Percentiles rank a stretch among this genome's conserved stretches.
Evolutionary conservation across 148 eudicot genomes (phyloP).

Genomic region (Rhododendron ferrugineum): DNA sequence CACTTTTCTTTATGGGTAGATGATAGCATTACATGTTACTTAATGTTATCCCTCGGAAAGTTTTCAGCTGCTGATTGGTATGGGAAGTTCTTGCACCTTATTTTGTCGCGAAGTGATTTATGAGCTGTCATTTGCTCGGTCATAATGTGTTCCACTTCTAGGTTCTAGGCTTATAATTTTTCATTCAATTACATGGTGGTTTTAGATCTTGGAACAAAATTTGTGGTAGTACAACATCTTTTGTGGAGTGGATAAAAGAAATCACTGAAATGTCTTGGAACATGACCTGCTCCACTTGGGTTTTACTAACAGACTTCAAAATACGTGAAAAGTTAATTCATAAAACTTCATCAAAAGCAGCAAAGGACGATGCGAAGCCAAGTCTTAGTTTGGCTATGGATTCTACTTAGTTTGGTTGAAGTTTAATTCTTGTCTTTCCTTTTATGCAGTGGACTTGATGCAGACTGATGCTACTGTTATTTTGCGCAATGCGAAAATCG

Average conservation of each 20-base stretch:
- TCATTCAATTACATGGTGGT: neutral
- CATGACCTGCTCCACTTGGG: neutral
- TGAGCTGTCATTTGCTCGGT: neutral
- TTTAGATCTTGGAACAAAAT: neutral
- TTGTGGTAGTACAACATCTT: neutral
- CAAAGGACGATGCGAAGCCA: neutral
- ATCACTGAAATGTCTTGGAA: neutral
- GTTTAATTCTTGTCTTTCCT: neutral
- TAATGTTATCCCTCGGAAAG: neutral
- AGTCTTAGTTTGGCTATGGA: neutral
- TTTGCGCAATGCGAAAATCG: slow-evolving; percentile 56
- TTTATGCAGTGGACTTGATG: slow-evolving; percentile 46
- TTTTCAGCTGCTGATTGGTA: neutral
- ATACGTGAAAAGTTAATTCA: neutral
- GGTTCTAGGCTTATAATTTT: neutral
- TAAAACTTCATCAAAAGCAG: neutral
- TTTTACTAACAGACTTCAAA: neutral
- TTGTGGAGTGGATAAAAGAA: neutral
- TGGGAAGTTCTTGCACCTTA: neutral
- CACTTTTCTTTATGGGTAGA: neutral
- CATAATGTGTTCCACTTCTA: neutral
- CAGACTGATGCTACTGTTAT: slow-evolving; percentile 49
- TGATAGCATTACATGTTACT: neutral
- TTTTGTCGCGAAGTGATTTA: neutral
- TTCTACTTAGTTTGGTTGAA: neutral